Evolutionary conservation across 768 basidiomycete genomes (phyloP).

Genomic region (Auriscalpium orientale): DNA sequence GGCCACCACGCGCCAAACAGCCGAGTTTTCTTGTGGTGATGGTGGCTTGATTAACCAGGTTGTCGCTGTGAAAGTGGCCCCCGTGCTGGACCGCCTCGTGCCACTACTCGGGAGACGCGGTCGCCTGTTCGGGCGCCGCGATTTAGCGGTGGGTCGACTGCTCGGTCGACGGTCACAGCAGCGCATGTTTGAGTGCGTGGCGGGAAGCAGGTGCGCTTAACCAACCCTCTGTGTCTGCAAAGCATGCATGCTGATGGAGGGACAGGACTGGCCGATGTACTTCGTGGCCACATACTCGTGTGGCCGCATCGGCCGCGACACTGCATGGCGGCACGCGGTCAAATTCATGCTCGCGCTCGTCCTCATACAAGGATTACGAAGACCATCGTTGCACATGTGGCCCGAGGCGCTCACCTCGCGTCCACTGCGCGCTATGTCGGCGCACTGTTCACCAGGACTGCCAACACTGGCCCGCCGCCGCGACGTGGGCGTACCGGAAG

Average conservation of each 20-base stretch:
- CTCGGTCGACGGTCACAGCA: background rate
- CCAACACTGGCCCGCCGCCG: too few species aligned
- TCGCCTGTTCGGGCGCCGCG: background rate
- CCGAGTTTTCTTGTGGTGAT: background rate
- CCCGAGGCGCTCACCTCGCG: background rate
- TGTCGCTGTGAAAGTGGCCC: background rate
- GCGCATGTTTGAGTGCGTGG: background rate
- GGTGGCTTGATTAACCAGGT: background rate
- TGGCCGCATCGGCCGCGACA: background rate
- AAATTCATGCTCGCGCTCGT: background rate
- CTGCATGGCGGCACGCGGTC: background rate
- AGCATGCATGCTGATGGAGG: too few species aligned
- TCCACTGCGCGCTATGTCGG: background rate
- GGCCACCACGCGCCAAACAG: too few species aligned
- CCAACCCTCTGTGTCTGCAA: too few species aligned
- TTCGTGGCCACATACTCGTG: background rate
- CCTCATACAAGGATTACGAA: background rate
- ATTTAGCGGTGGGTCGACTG: background rate
- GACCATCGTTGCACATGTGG: background rate
- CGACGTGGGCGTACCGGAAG: too few species aligned
- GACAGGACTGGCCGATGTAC: background rate
- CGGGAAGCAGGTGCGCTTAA: background rate
- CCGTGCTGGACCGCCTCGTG: background rate
- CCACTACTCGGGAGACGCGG: background rate
- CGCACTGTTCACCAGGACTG: too few species aligned